Evolutionary conservation across 139 green algal genomes (phyloP).

Genomic region (Cymbomonas tetramitiformis): DNA sequence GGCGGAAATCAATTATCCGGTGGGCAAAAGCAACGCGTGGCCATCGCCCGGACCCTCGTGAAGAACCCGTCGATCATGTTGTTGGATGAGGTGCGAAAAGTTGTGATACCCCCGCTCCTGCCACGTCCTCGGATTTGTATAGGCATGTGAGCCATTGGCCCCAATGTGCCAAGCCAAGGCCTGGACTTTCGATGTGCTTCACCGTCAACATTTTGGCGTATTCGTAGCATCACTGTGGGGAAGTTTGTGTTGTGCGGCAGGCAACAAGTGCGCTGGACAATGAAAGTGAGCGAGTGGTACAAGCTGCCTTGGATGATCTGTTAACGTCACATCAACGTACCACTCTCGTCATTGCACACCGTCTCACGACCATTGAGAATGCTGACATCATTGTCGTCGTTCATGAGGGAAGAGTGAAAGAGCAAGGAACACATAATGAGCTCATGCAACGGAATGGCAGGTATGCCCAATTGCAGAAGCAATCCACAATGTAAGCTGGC

Average conservation of each 20-base stretch:
- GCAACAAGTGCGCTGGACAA: constrained; percentile 76
- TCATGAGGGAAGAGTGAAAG: constrained; percentile 28
- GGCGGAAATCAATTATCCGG: constrained; percentile 60
- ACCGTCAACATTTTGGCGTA: no score
- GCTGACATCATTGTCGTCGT: constrained; percentile 63
- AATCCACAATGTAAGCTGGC: no score
- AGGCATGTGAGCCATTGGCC: no score
- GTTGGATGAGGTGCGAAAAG: constrained; percentile 48
- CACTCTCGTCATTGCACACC: constrained; percentile 75
- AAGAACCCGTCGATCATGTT: constrained; percentile 57
- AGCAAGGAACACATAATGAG: constrained; percentile 46
- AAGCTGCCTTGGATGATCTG: constrained; percentile 26
- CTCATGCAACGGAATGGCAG: constrained; percentile 34
- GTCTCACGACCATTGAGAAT: constrained; percentile 68
- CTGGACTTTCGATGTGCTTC: no score
- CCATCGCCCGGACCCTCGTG: constrained; percentile 67
- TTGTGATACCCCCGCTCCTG: no score
- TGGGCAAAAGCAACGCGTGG: constrained; percentile 72
- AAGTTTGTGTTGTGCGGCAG: no score
- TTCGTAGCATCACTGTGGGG: no score
- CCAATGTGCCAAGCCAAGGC: no score
- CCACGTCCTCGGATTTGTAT: no score
- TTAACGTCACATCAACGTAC: constrained; percentile 64
- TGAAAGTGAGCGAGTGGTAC: constrained; percentile 40
- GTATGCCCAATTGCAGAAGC: no score